These are phyloP conservation scores for Phytopythium helicoides DNA, from an alignment of 352 stramenopile genomes.

Conservation along the genomic window DNA sequence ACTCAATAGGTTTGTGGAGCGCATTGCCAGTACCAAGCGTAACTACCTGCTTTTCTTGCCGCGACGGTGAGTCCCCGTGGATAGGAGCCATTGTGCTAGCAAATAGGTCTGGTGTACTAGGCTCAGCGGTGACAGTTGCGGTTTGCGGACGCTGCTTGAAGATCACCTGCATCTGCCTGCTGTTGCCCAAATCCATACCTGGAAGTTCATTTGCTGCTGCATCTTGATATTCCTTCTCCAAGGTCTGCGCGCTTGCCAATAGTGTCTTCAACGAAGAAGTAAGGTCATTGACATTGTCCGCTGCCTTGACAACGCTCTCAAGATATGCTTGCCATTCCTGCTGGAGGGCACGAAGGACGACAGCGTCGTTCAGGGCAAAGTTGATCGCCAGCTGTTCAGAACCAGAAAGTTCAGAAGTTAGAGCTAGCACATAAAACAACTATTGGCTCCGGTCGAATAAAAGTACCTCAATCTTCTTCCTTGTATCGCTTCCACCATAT, in stretches of 20 bases:
- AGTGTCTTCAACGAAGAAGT: constrained; percentile 47
- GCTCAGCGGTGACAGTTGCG: constrained; percentile 8
- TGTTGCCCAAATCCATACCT: constrained; percentile 16
- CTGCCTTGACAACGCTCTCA: constrained; percentile 15
- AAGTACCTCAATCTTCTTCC: constrained; percentile 63
- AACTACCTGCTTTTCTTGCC: constrained; percentile 26
- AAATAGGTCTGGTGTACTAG: constrained; percentile 26
- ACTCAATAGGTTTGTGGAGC: constrained; percentile 55
- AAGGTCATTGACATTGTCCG: constrained; percentile 27
- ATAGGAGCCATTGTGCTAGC: constrained; percentile 9
- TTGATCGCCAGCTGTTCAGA: constrained; percentile 61
- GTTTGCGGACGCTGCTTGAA: constrained; percentile 80
- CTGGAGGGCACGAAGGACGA: constrained; percentile 46
- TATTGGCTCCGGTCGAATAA: too few relatives aligned
- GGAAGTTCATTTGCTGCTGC: constrained; percentile 25
- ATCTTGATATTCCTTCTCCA: constrained; percentile 51
- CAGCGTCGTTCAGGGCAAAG: constrained; percentile 67
- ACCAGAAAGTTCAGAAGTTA: not conserved
- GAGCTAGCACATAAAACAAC: too few relatives aligned
- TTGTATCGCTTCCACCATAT: constrained; percentile 57
- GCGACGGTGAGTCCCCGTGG: not conserved
- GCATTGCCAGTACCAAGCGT: constrained; percentile 35
- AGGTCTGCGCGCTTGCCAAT: constrained; percentile 34
- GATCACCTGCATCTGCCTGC: constrained; percentile 71
- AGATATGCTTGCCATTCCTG: constrained; percentile 46